These are phyloP conservation scores for Rutidosis leptorrhynchoides DNA, from an alignment of 129 eudicot species.

Conservation along the genomic window DNA sequence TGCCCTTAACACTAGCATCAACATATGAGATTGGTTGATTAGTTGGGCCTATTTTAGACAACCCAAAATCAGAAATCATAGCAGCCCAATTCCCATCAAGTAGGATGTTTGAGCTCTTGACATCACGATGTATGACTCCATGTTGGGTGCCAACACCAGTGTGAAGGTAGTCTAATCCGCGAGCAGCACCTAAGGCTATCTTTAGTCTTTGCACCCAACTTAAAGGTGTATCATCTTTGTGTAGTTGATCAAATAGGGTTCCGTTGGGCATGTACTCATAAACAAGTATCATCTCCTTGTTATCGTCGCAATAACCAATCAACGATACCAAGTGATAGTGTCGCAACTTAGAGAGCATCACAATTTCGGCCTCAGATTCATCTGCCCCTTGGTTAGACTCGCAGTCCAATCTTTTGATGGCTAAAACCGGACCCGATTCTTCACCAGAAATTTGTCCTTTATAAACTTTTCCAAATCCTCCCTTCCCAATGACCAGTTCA, in stretches of 20 bases:
- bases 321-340: constrained; percentile 37
- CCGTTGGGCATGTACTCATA: constrained; percentile 36
- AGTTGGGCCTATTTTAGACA: constrained; percentile 27
- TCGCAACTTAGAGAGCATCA: constrained; percentile 31
- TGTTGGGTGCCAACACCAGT: constrained; percentile 19
- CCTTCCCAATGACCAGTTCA: constrained; percentile 28
- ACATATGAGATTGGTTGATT: constrained; percentile 13
- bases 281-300: constrained; percentile 40
- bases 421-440: constrained; percentile 11
- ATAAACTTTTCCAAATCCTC: constrained; percentile 45
- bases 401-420: constrained; percentile 29
- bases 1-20: constrained; percentile 28
- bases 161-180: constrained; percentile 39
- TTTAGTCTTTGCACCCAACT: constrained; percentile 31
- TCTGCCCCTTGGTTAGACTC: constrained; percentile 27
- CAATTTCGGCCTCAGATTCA: constrained; percentile 33
- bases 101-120: constrained; percentile 37
- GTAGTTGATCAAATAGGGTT: constrained; percentile 32
- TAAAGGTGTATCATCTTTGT: constrained; percentile 15
- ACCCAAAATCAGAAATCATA: constrained; percentile 37
- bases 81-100: constrained; percentile 33
- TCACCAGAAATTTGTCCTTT: constrained; percentile 17
- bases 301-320: constrained; percentile 36
- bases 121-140: constrained; percentile 37
- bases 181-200: constrained; percentile 31